Conservation (phyloP, 805 yeast species). For the Ogataea methylovora region DNA sequence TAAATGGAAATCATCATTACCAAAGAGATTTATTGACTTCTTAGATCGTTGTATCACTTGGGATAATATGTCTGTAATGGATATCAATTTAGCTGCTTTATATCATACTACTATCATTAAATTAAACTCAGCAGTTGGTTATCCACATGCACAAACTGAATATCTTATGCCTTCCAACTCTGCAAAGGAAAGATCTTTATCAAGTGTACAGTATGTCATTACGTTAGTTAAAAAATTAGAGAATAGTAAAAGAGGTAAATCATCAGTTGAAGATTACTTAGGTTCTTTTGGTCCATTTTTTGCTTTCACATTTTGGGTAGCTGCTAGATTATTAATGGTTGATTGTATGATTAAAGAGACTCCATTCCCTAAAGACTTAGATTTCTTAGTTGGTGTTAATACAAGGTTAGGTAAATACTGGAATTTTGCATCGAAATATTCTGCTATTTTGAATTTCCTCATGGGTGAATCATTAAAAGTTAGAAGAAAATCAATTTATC, state of each 20-base stretch:
- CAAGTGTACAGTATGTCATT: constrained; percentile 7
- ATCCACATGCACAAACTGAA: constrained; percentile 16
- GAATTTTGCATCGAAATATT: constrained; percentile 19
- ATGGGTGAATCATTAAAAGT: constrained; percentile 15
- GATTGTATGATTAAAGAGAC: constrained; percentile 14
- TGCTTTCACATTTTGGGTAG: constrained; percentile 26
- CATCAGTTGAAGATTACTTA: constrained; percentile 2
- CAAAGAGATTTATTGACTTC: constrained; percentile 6
- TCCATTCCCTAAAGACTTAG: constrained; percentile 2
- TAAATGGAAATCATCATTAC: constrained; percentile 11
- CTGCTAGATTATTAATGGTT: constrained; percentile 24
- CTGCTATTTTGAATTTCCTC: constrained; percentile 16
- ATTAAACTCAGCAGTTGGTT: constrained; percentile 18
- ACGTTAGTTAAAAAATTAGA: constrained; percentile 5
- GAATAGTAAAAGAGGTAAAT: constrained; percentile 2
- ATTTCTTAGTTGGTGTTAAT: constrained; percentile 11
- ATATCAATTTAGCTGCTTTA: constrained; percentile 6
- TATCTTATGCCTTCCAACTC: constrained; percentile 13
- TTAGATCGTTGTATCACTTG: constrained; percentile 5
- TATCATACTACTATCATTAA: constrained; percentile 17
- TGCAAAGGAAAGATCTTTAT: constrained; percentile 11
- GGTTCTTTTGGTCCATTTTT: constrained; percentile 22
- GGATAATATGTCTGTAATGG: constrained; percentile 6
- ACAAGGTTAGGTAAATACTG: constrained; percentile 15
- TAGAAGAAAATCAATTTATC: constrained; percentile 3